These are phyloP conservation scores for Artemisia annua DNA, from an alignment of 129 eudicot genomes.

Conservation along the genomic window DNA sequence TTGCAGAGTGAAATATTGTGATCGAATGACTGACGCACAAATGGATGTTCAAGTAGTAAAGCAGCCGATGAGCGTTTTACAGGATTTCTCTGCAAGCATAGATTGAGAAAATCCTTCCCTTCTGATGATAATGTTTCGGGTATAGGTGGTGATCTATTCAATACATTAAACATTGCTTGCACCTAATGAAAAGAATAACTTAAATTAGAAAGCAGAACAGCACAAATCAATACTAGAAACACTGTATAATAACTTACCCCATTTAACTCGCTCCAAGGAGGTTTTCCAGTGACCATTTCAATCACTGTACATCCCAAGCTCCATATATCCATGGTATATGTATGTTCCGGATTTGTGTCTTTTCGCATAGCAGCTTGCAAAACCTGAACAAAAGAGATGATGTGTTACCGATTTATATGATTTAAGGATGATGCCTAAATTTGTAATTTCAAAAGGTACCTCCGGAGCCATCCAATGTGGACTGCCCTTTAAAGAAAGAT, in stretches of 20 bases:
- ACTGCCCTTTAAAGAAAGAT: conserved; percentile 89
- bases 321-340: conserved; percentile 91
- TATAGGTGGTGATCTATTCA: conserved; percentile 63
- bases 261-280: conserved; percentile 76
- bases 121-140: conserved; percentile 77
- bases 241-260: conserved; percentile 37
- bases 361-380: conserved; percentile 77
- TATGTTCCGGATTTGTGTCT: conserved; percentile 62
- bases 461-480: conserved; percentile 99
- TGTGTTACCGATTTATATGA: background rate
- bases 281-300: conserved; percentile 91
- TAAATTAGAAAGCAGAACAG: background rate
- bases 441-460: conserved; percentile 43
- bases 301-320: conserved; percentile 95
- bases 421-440: conserved; percentile 12
- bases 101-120: conserved; percentile 76
- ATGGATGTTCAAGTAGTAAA: conserved; percentile 74
- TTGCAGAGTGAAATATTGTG: conserved; percentile 36
- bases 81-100: conserved; percentile 80
- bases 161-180: conserved; percentile 79
- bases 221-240: background rate
- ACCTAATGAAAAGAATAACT: conserved; percentile 38
- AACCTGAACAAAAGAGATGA: conserved; percentile 46
- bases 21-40: conserved; percentile 47
- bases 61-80: conserved; percentile 78